Conservation (phyloP, 352 stramenopile genomes). For the Phytophthora pistaciae region DNA sequence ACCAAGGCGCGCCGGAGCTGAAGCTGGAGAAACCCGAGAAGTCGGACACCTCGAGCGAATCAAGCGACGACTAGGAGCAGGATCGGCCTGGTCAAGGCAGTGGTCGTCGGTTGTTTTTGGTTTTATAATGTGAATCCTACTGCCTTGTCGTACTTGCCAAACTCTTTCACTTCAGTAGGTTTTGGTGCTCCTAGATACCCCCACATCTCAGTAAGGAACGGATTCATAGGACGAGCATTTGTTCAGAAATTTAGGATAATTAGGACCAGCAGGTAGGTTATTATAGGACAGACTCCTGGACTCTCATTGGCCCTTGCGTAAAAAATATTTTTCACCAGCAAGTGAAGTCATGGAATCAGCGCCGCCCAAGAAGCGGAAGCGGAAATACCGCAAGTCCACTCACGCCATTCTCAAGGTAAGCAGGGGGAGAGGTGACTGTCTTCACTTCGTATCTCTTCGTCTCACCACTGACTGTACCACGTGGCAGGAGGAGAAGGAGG, state of each 20-base stretch:
- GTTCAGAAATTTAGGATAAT: too few relatives aligned
- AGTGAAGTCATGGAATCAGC: not conserved
- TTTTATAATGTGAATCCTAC: not conserved
- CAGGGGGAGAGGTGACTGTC: slow-evolving; percentile 17
- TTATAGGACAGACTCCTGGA: too few relatives aligned
- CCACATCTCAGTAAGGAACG: not conserved
- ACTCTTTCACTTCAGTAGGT: not conserved
- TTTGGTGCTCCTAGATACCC: too few relatives aligned
- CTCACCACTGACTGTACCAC: not conserved
- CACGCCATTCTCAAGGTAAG: slow-evolving; percentile 12
- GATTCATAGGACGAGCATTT: not conserved
- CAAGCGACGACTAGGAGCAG: not conserved
- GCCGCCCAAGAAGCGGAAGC: slow-evolving; percentile 24
- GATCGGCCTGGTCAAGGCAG: too few relatives aligned
- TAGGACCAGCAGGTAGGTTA: too few relatives aligned
- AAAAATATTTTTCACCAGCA: too few relatives aligned
- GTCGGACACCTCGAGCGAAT: slow-evolving; percentile 10
- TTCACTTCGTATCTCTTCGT: slow-evolving; percentile 1
- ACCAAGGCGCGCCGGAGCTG: not conserved
- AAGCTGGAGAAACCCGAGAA: slow-evolving; percentile 4
- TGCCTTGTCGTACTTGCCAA: not conserved
- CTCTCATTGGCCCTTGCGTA: too few relatives aligned
- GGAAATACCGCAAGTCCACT: slow-evolving; percentile 33
- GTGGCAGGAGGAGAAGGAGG: slow-evolving; percentile 38
- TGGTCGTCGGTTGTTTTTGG: too few relatives aligned